Percentiles rank a stretch among this genome's conserved stretches.
phyloP scores from a whole-genome alignment of 2,329 filamentous ascomycete species.

The Alternaria ventricosa region DNA sequence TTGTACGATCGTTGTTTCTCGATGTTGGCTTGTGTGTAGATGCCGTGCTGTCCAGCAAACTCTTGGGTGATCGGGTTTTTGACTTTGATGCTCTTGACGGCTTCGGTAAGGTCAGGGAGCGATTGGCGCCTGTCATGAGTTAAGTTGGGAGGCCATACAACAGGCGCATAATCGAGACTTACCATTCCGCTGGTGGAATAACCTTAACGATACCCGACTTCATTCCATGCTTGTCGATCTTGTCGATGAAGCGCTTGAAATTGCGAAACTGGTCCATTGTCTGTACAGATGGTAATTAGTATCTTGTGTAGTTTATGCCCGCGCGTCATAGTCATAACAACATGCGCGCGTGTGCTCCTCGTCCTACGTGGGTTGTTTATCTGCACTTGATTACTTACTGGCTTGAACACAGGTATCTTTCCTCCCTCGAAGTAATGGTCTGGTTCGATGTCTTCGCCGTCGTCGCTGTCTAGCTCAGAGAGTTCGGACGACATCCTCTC shows the following conservation, averaged over 20 bases:
- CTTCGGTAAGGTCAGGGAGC: conserved; percentile 78
- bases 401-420: conserved; percentile 90
- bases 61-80: conserved; percentile 98
- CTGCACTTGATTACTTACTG: conserved; percentile 59
- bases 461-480: conserved; percentile 56
- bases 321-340: background rate
- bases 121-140: conserved; percentile 64
- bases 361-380: background rate
- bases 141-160: conserved; percentile 15
- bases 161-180: conserved; percentile 45
- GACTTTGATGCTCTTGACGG: conserved; percentile 89
- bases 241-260: conserved; percentile 90
- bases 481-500: conserved; percentile 56
- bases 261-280: conserved; percentile 94
- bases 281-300: conserved; percentile 45
- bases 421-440: conserved; percentile 86
- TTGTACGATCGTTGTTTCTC: conserved; percentile 97
- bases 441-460: conserved; percentile 74
- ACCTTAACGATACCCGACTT: conserved; percentile 96
- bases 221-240: conserved; percentile 95
- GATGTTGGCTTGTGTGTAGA: conserved; percentile 96
- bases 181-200: conserved; percentile 93
- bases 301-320: background rate
- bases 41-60: conserved; percentile 93
- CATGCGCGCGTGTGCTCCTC: conserved; percentile 2